Percentiles rank a stretch among this genome's conserved stretches.
Evolutionary conservation across 164 flowering plant genomes (phyloP).

Genomic region (Annona cherimola): DNA sequence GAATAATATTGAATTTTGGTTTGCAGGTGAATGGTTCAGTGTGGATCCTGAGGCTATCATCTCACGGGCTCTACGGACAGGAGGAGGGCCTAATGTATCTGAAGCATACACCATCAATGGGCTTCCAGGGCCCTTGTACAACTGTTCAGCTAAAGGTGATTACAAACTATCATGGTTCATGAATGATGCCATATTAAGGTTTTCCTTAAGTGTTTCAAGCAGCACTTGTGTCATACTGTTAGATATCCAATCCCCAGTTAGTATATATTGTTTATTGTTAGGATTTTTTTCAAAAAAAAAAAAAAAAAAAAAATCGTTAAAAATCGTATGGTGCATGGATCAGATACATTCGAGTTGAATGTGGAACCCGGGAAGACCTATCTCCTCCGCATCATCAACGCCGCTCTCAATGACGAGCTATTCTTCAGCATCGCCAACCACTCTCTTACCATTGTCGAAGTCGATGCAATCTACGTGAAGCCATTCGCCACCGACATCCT

Average conservation of each 20-base stretch:
- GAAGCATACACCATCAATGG: conserved; percentile 61
- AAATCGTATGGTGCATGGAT: neutral
- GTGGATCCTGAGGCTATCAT: conserved; percentile 46
- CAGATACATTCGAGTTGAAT: conserved; percentile 46
- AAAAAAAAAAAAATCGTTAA: no score
- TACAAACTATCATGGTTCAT: neutral
- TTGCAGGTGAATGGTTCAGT: conserved; percentile 56
- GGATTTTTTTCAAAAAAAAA: no score
- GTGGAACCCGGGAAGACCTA: conserved; percentile 54
- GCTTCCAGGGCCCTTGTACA: conserved; percentile 53
- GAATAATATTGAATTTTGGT: neutral
- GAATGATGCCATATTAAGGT: no score
- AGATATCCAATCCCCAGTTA: no score
- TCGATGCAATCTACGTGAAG: conserved; percentile 47
- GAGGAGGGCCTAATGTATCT: conserved; percentile 52
- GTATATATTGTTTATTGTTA: no score
- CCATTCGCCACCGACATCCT: conserved; percentile 36
- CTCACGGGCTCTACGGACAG: conserved; percentile 42
- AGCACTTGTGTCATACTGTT: no score
- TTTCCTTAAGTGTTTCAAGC: no score
- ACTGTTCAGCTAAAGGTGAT: conserved; percentile 47
- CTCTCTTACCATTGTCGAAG: conserved; percentile 46
- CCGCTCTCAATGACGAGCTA: conserved; percentile 62
- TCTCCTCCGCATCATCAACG: conserved; percentile 54
- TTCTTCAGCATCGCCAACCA: conserved; percentile 64